A percentile compares a stretch with the other conserved stretches of the same genome.
phyloP scores from a whole-genome alignment of 2,329 filamentous ascomycete species.

The Dactylonectria estremocensis region DNA sequence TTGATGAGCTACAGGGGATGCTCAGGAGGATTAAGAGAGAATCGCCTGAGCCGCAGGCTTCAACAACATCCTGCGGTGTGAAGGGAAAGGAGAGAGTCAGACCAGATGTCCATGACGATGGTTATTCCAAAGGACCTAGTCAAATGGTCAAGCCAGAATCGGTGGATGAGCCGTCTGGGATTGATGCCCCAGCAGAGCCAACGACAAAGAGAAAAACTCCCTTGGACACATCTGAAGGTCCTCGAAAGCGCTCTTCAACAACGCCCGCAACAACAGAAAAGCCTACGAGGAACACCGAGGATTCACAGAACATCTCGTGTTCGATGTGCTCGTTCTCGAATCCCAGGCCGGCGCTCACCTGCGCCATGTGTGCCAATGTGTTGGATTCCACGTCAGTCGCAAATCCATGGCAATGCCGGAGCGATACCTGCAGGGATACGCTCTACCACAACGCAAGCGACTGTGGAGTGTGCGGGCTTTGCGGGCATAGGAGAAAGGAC shows the following conservation, averaged over 20 bases:
- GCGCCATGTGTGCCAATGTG: constrained; percentile 80
- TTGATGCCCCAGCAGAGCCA: constrained; percentile 11
- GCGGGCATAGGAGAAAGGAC: constrained; percentile 63
- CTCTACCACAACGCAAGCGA: constrained; percentile 79
- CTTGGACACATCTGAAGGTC: not conserved
- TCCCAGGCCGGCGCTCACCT: constrained; percentile 68
- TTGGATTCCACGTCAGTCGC: constrained; percentile 68
- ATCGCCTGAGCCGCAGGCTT: constrained; percentile 15
- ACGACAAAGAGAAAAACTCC: not conserved
- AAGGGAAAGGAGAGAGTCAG: constrained; percentile 7
- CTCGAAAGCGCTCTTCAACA: not conserved
- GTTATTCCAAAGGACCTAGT: too few relatives aligned
- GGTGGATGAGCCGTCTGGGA: not conserved
- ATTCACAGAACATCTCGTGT: constrained; percentile 57
- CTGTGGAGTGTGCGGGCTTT: constrained; percentile 79
- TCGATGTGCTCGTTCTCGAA: constrained; percentile 80
- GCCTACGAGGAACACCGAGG: not conserved
- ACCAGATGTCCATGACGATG: constrained; percentile 1
- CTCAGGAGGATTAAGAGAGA: constrained; percentile 48
- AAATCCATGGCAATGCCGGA: constrained; percentile 76
- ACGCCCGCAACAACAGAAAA: not conserved
- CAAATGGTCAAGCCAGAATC: constrained; percentile 35
- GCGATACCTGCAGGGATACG: constrained; percentile 67
- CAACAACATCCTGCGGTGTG: not conserved
- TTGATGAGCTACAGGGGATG: constrained; percentile 74